Percentiles rank a stretch among this genome's conserved stretches.
phyloP scores from a whole-genome alignment of 2,329 filamentous ascomycete genomes.

The Orbilia javanica region DNA sequence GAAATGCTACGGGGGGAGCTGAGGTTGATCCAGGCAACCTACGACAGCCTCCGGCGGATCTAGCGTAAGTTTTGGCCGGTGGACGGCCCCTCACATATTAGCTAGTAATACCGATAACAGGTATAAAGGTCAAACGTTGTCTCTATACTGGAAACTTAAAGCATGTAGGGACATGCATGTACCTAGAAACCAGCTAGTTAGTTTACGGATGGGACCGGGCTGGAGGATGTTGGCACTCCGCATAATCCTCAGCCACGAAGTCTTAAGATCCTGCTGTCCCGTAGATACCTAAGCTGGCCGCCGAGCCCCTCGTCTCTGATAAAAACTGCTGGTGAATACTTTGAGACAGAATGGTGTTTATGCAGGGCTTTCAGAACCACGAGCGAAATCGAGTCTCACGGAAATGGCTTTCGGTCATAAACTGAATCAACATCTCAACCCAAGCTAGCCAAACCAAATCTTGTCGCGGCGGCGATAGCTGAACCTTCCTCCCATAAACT shows the following conservation, averaged over 20 bases:
- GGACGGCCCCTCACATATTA: too few relatives aligned
- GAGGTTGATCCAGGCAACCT: not conserved
- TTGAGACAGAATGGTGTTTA: not conserved
- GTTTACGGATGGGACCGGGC: too few relatives aligned
- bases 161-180: too few relatives aligned
- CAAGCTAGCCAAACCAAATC: not conserved
- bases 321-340: not conserved
- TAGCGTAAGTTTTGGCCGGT: not conserved
- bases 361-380: not conserved
- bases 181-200: too few relatives aligned
- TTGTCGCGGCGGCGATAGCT: conserved; percentile 15
- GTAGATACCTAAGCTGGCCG: not conserved
- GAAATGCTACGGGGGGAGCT: not conserved
- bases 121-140: too few relatives aligned
- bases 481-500: conserved; percentile 19
- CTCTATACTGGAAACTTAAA: too few relatives aligned
- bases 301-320: not conserved
- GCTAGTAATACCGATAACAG: too few relatives aligned
- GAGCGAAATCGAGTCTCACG: not conserved
- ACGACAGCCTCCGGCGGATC: not conserved
- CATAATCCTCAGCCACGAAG: not conserved
- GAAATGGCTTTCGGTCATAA: not conserved
- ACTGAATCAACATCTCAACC: conserved; percentile 5
- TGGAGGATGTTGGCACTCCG: not conserved
- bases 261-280: not conserved